Conservation (phyloP, 176 grass and related monocot genomes). For the Urochloa ruziziensis region DNA sequence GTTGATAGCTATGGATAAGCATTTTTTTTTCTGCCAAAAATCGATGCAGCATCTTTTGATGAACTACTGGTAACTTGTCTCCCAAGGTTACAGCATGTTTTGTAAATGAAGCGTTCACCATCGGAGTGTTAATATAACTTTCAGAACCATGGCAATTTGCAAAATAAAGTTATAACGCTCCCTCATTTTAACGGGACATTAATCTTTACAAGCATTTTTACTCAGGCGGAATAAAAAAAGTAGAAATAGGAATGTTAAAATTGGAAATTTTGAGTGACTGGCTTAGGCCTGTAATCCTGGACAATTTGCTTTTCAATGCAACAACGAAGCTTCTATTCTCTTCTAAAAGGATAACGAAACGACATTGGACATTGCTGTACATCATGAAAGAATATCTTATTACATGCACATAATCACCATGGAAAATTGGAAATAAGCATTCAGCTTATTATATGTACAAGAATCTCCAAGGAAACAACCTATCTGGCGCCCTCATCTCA, state of each 20-base stretch:
- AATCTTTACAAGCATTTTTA: not conserved
- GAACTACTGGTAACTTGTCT: slow-evolving; percentile 26
- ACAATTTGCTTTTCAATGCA: not conserved
- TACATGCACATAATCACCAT: slow-evolving; percentile 30
- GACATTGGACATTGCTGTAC: not conserved
- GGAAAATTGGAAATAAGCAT: not conserved
- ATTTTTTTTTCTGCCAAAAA: slow-evolving; percentile 14
- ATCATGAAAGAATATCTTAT: slow-evolving; percentile 25
- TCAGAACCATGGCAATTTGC: not conserved
- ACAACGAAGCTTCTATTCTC: not conserved
- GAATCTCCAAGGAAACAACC: not conserved
- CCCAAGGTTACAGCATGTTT: slow-evolving; percentile 12
- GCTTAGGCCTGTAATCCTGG: not conserved
- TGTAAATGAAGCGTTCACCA: not conserved
- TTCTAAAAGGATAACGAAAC: not conserved
- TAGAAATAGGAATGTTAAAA: not conserved
- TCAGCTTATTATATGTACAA: slow-evolving; percentile 18
- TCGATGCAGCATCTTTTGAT: slow-evolving; percentile 31
- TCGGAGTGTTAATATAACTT: not conserved
- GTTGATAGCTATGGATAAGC: slow-evolving; percentile 13
- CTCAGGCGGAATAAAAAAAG: not conserved
- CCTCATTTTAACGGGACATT: not conserved
- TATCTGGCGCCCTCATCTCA: not conserved
- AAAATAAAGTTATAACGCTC: not conserved
- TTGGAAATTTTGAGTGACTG: not conserved